Conservation (phyloP, 257 asterid species). For the Solanum sitiens region DNA sequence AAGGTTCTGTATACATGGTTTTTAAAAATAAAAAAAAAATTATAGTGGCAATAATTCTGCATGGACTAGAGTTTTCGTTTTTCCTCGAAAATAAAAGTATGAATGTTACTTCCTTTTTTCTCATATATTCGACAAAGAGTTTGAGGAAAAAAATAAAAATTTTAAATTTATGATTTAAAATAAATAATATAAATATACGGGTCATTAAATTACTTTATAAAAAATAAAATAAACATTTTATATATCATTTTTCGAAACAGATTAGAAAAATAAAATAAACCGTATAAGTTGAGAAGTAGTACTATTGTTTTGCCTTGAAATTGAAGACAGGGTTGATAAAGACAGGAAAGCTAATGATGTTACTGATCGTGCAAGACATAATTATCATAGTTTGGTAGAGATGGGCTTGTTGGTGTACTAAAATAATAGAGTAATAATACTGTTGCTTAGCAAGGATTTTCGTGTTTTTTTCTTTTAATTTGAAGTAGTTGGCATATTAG, state of each 20-base stretch:
- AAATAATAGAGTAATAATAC: neutral
- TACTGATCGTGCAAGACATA: conserved; percentile 16
- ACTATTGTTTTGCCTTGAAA: conserved; percentile 8
- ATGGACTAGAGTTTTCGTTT: neutral
- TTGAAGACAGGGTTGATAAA: conserved; percentile 25
- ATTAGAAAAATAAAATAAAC: too few relatives aligned
- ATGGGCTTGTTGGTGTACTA: neutral
- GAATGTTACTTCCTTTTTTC: neutral
- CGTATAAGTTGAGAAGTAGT: neutral
- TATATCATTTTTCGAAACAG: too few relatives aligned
- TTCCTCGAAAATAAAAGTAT: neutral
- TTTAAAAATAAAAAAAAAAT: neutral
- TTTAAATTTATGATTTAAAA: too few relatives aligned
- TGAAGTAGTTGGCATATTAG: neutral
- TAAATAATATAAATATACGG: too few relatives aligned
- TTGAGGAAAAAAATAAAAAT: too few relatives aligned
- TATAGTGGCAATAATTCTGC: neutral
- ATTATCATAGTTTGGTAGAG: conserved; percentile 8
- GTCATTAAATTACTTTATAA: too few relatives aligned
- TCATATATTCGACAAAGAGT: too few relatives aligned
- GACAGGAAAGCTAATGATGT: conserved; percentile 18
- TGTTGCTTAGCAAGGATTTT: neutral
- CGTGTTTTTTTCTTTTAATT: neutral
- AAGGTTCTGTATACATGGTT: neutral
- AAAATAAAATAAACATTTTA: too few relatives aligned